Base-by-base conservation (phyloP, 2,329 filamentous ascomycete species). In the Allantophomopsis lycopodina region DNA sequence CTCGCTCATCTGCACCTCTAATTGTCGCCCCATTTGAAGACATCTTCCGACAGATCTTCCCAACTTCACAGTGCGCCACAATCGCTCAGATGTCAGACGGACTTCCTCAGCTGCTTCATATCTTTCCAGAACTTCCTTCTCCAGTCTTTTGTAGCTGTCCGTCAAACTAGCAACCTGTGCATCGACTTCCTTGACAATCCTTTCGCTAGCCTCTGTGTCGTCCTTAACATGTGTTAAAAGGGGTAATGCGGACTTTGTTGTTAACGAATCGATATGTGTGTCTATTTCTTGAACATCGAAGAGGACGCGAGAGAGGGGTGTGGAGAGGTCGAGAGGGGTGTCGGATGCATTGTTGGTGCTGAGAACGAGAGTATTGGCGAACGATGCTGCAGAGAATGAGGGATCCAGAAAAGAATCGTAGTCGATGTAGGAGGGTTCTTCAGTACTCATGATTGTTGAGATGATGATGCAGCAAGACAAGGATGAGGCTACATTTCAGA, bases 261-360 rank as follows among this genome's bases (percentile, higher is more conserved):
- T 93, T 32, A 96, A 71, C 3, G 76, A 73, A 58, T 98, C 86
- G 46, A 98, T 94, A 56, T 94, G 87, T 0, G 88, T 94, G 61
- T 96, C 89, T 48, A 98, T 82, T 61, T 96, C 91, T 57, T 96
- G 91, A 3, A 91, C 80, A 60, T 98, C 91, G 61, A 98, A 98
- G 6, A 96, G 76, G 5, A 95, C 88, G 40, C 86, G 78, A 5
- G 88, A 94, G 36, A 98, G 72, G 2, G 91, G 89, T 13, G 91
- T 96, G 5, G 87, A 89, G 42, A 98, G 81, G 59, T 98, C 91
- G 51, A 96, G 74, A 6, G 86, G 83, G 2, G 80, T 80, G 61
- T 96, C 91, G 49, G 81, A 84, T 42, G 86, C 71, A 62, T 95
- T 94, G 66, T 96, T 96, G 40, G 89, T 96, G 32, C 79, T 72